Evolutionary conservation across 2,329 filamentous ascomycete species (phyloP), one percentile per base, ranked within the genome.

Genomic region (Monosporascus cannonballus): DNA sequence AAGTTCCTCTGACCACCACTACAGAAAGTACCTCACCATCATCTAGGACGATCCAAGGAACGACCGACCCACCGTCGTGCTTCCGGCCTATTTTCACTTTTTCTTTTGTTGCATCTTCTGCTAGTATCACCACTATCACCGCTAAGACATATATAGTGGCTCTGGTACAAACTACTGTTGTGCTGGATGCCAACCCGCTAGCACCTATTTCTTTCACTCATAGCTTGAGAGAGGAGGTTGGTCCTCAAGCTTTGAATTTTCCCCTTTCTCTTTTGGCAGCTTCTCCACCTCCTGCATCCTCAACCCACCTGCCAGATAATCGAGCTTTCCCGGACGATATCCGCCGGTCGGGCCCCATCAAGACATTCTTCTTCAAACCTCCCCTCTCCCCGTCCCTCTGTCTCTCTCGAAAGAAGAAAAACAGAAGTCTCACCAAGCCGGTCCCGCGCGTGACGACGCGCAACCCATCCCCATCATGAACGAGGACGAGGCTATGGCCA

Each of bases 401-500:
- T 36, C 37, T 41, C 44, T 38, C 9, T 27, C 38, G 20, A 42
- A 20, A 42, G 4, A 5, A 42, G 8, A 6, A 25, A 46, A 46
- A 17, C 52, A 44, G 52, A 55, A 52, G 50, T 45, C 52, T 34
- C 11, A 34, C 30, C 30, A 50, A 27, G 27, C 48, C 48, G 50
- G 62, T 62, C 67, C 63, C 64, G 67, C 68, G 68, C 68, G 68
- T 67, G 66, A 67, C 63, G 61, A 66, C 64, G 66, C 66, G 67
- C 68, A 63, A 53, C 64, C 61, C 63, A 61, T 68, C 67, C 70
- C 71, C 73, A 75, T 69, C 69, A 85, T 85, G 79, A 81, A 79
- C 69, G 81, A 85, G 68, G 80, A 85, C 58, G 79, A 85, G 64
- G 77, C 80, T 61, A 78, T 85, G 73, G 84, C 84, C 73, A 88